These are phyloP conservation scores for Naematelia aurantialba DNA, from an alignment of 768 basidiomycete species.

Conservation along the genomic window DNA sequence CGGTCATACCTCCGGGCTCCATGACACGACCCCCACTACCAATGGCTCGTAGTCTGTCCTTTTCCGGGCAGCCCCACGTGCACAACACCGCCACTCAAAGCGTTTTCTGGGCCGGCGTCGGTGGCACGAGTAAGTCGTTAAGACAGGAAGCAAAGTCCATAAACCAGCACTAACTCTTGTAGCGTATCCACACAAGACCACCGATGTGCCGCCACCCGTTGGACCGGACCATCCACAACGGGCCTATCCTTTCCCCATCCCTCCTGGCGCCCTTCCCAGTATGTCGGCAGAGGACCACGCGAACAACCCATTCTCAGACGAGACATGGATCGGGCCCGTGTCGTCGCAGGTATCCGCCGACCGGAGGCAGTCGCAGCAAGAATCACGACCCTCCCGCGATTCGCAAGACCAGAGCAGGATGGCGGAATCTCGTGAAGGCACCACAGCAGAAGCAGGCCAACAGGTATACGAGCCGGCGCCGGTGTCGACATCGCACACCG, in stretches of 20 bases:
- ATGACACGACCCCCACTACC: conserved; percentile 9
- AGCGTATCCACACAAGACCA: background rate
- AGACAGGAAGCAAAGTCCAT: background rate
- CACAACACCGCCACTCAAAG: background rate
- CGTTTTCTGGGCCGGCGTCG: conserved; percentile 5
- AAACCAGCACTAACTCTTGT: background rate
- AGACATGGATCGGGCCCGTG: background rate
- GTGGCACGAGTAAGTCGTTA: conserved; percentile 8
- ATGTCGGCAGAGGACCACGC: conserved; percentile 10
- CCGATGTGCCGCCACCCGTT: background rate
- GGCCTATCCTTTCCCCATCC: conserved; percentile 39
- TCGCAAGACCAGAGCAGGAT: background rate
- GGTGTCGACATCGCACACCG: background rate
- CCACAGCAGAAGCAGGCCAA: background rate
- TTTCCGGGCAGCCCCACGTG: background rate
- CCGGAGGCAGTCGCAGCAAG: background rate
- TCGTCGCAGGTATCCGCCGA: background rate
- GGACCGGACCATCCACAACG: conserved; percentile 11
- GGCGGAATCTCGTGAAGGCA: too few species aligned
- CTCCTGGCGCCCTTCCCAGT: conserved; percentile 25
- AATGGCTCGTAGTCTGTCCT: background rate
- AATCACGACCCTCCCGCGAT: background rate
- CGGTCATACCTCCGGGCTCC: background rate
- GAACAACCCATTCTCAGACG: conserved; percentile 1
- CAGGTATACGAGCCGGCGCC: background rate